phyloP scores from a whole-genome alignment of 106 monocot species.

The Dactylorhiza incarnata region DNA sequence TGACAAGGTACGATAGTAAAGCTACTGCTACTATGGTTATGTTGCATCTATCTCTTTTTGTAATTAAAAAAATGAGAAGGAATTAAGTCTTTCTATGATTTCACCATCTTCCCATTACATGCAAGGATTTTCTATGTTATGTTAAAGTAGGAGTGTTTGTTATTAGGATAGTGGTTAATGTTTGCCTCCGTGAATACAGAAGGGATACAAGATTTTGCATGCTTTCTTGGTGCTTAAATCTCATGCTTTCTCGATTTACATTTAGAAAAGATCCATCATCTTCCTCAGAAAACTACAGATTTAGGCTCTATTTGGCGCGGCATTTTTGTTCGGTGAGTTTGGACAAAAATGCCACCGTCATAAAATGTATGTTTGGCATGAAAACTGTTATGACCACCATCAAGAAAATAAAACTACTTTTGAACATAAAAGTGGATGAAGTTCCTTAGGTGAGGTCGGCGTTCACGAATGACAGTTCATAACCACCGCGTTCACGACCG shows the following conservation, averaged over 20 bases:
- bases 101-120: neutral
- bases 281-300: neutral
- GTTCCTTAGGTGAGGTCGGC: too few species aligned
- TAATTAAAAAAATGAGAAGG: too few species aligned
- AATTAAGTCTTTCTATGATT: too few species aligned
- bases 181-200: neutral
- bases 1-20: slow-evolving; percentile 61
- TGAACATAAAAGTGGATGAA: too few species aligned
- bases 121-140: neutral
- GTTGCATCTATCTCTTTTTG: neutral
- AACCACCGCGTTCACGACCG: too few species aligned
- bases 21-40: neutral
- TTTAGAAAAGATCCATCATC: neutral
- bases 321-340: too few species aligned
- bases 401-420: too few species aligned
- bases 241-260: too few species aligned
- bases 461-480: too few species aligned
- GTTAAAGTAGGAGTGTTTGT: neutral
- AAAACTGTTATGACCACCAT: too few species aligned
- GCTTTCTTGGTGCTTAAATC: neutral
- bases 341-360: too few species aligned
- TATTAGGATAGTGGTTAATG: neutral
- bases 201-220: neutral
- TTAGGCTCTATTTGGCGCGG: neutral
- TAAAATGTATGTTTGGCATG: too few species aligned